Percentiles rank a stretch among this genome's conserved stretches.
These are phyloP conservation scores for Amphicarpaea edgeworthii DNA, from an alignment of 306 rosid genomes.

Conservation along the genomic window DNA sequence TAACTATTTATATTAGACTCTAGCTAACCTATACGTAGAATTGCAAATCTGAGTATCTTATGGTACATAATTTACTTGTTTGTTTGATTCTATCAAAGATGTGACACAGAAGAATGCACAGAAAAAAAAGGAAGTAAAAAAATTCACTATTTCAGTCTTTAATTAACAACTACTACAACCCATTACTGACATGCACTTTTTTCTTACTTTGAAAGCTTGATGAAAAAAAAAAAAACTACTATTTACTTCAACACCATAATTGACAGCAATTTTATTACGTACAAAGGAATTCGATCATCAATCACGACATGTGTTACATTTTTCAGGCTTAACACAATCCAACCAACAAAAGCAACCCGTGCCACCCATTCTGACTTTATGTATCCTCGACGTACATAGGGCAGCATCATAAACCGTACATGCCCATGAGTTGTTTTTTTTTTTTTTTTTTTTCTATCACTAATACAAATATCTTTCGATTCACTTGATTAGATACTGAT, in stretches of 20 bases:
- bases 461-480: too few relatives aligned
- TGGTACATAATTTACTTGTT: not conserved
- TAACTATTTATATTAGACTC: not conserved
- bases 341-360: not conserved
- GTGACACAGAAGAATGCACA: not conserved
- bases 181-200: too few relatives aligned
- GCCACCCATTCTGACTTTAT: constrained; percentile 21
- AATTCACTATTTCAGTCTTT: not conserved
- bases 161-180: too few relatives aligned
- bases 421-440: too few relatives aligned
- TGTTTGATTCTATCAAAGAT: not conserved
- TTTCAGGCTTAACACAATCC: too few relatives aligned
- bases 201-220: too few relatives aligned
- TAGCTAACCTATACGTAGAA: not conserved
- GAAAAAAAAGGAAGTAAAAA: not conserved
- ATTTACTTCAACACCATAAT: constrained; percentile 1
- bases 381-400: not conserved
- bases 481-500: too few relatives aligned
- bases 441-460: too few relatives aligned
- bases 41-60: not conserved
- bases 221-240: too few relatives aligned
- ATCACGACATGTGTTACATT: not conserved
- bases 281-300: not conserved
- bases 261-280: not conserved
- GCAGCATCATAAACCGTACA: not conserved